Evolutionary conservation across 208 protist species (phyloP).

Genomic region (Wallacemonas sp.): DNA sequence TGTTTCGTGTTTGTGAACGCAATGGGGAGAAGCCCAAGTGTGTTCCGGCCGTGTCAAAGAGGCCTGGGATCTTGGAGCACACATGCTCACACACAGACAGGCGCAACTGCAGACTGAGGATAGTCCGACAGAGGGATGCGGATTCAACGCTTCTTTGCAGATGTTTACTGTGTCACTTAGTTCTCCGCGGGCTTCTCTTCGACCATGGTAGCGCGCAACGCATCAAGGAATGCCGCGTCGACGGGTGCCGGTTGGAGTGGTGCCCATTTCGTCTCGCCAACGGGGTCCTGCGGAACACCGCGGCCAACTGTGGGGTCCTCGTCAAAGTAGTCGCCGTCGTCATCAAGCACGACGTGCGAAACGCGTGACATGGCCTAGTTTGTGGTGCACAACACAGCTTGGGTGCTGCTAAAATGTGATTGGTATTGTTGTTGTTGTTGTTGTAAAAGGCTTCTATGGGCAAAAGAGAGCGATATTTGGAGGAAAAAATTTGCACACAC

Average conservation of each 20-base stretch:
- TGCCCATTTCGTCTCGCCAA: constrained; percentile 44
- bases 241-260: constrained; percentile 41
- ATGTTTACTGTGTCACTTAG: not conserved
- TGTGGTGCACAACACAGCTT: no score
- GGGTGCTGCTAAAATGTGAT: no score
- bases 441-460: no score
- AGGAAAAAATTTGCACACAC: not conserved
- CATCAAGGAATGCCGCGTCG: constrained; percentile 24
- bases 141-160: not conserved
- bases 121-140: no score
- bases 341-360: constrained; percentile 62
- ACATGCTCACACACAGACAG: no score
- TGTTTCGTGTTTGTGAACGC: not conserved
- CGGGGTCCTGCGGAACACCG: constrained; percentile 62
- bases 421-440: not conserved
- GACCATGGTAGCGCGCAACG: constrained; percentile 22
- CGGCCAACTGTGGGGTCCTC: constrained; percentile 79
- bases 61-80: no score
- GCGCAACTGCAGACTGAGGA: no score
- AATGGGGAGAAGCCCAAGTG: not conserved
- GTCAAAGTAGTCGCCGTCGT: constrained; percentile 83
- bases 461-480: no score
- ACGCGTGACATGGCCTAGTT: constrained; percentile 7
- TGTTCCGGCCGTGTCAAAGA: no score
- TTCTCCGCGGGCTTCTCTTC: not conserved